Conservation (phyloP, 2,329 filamentous ascomycete genomes). For the Xylariaceae sp. region DNA sequence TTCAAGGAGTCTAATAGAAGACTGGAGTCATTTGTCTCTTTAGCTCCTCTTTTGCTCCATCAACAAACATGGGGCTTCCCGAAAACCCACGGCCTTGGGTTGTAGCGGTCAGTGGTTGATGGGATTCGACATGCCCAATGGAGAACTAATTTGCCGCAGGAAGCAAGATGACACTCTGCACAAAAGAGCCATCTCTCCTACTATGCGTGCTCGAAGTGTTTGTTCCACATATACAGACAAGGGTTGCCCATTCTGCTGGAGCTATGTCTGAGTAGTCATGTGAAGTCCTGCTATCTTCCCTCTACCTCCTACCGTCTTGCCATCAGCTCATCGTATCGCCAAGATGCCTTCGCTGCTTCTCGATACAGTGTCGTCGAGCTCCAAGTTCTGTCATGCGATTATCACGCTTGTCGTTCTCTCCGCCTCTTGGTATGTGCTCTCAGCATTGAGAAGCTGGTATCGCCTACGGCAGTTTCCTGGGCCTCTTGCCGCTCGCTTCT, state of each 20-base stretch:
- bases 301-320: background rate
- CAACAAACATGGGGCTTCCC: background rate
- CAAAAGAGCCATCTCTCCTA: too few species aligned
- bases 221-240: background rate
- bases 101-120: too few species aligned
- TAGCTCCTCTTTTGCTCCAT: conserved; percentile 1
- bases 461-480: conserved; percentile 29
- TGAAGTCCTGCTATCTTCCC: background rate
- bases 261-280: background rate
- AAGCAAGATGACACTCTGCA: too few species aligned
- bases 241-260: background rate
- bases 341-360: conserved; percentile 4
- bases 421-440: conserved; percentile 16
- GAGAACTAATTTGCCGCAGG: too few species aligned
- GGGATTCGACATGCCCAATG: too few species aligned
- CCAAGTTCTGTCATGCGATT: background rate
- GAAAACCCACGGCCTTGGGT: too few species aligned
- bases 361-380: background rate
- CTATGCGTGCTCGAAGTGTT: too few species aligned
- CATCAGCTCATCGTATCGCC: too few species aligned
- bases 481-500: conserved; percentile 25
- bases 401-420: conserved; percentile 3
- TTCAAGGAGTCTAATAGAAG: background rate
- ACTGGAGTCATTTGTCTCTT: background rate
- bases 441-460: conserved; percentile 20